Evolutionary conservation across 1,284 basidiomycete species (phyloP), one percentile per base, ranked within the genome.

Genomic region (Cryptococcus sp.): DNA sequence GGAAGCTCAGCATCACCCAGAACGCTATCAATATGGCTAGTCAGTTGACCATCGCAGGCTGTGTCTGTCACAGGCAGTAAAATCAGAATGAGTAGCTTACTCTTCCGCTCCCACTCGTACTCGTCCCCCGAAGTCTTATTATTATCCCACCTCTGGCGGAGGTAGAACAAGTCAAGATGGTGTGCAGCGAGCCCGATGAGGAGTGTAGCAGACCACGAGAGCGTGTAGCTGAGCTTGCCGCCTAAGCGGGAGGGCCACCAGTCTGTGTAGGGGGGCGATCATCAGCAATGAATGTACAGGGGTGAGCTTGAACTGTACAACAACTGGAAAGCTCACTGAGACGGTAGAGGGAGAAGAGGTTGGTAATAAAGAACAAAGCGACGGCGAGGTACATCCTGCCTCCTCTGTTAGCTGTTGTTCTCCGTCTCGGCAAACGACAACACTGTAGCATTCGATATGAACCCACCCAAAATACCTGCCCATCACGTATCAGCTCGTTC

Each of bases 41-140:
- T 35, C 43, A 20, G 12, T 36, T 18, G 28, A 33, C 28, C 4
- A 9, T 33, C 28, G 12, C 46, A 43, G 13, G 21, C 12, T 11
- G 13, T 11, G 18, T 46, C 28, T n/a, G 21, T n/a, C 38, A 12
- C n/a, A 12, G 38, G 12, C 38, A 40, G n/a, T 16, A 20, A n/a
- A 46, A 35, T 15, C 1, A 21, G 21, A 36, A 23, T 28, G 4
- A 16, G 3, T 15, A 13, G 67, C 66, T 71, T 63, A 73, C 81
- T 82, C 68, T 83, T 83, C 6, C 81, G 69, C 66, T 82, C 80
- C 82, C 82, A 83, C 58, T 83, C 81, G 8, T 79, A 73, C 46
- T 72, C 66, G 36, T 74, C 70, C 5, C 56, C 60, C 1, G 59
- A 65, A 48, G 69, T 69, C 21, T 60, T 49, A 7, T 49, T 58